Evolutionary conservation across 192 early-diverging fungal species (phyloP).

Genomic region (Chytriomyces sp.): DNA sequence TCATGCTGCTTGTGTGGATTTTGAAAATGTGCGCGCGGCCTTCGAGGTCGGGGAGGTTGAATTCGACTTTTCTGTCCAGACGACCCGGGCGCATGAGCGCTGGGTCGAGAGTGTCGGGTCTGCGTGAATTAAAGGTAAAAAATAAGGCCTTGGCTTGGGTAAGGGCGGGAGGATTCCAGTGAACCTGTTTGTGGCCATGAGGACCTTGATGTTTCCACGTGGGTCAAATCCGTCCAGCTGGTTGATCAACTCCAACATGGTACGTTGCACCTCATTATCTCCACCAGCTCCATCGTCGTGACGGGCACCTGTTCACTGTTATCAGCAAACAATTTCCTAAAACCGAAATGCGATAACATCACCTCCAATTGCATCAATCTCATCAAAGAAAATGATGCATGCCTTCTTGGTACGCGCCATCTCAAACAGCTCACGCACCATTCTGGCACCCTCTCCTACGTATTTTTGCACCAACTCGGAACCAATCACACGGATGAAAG

Average conservation of each 20-base stretch:
- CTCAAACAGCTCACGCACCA: slow-evolving; percentile 99
- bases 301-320: slow-evolving; percentile 68
- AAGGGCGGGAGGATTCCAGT: too few relatives aligned
- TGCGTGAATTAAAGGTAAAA: slow-evolving; percentile 6
- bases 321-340: not conserved
- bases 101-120: slow-evolving; percentile 97
- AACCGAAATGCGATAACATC: not conserved
- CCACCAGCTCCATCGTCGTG: slow-evolving; percentile 98
- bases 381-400: slow-evolving; percentile 99
- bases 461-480: slow-evolving; percentile 99
- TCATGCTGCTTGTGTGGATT: slow-evolving; percentile 99
- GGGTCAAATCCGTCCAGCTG: slow-evolving; percentile 99
- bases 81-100: slow-evolving; percentile 97
- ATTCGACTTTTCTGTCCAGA: slow-evolving; percentile 98
- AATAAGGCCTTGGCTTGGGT: too few relatives aligned
- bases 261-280: slow-evolving; percentile 99
- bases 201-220: slow-evolving; percentile 98
- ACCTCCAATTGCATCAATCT: slow-evolving; percentile 97
- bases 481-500: slow-evolving; percentile 99
- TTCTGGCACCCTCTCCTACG: slow-evolving; percentile 98
- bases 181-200: slow-evolving; percentile 96
- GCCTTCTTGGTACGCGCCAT: slow-evolving; percentile 99
- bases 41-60: slow-evolving; percentile 92
- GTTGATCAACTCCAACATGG: slow-evolving; percentile 99
- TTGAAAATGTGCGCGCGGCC: slow-evolving; percentile 97